Conservation (phyloP, 2,329 filamentous ascomycete genomes). For the Colletotrichum godetiae region DNA sequence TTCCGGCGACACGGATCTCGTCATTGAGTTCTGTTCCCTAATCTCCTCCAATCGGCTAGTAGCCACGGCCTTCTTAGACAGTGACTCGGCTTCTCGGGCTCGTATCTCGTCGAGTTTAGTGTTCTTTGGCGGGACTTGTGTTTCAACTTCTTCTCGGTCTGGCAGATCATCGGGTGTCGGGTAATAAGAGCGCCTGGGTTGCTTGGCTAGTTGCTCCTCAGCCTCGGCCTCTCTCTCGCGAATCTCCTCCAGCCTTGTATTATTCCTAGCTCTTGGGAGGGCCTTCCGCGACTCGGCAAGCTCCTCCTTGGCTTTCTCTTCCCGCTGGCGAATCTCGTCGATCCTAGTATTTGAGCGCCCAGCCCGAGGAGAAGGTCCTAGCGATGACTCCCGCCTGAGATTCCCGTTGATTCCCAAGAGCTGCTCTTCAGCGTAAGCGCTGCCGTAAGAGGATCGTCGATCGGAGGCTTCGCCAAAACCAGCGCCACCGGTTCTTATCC, state of each 20-base stretch:
- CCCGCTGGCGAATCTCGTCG: conserved; percentile 60
- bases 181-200: conserved; percentile 9
- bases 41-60: conserved; percentile 64
- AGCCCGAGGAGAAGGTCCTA: neutral
- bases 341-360: conserved; percentile 55
- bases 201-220: conserved; percentile 29
- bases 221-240: conserved; percentile 53
- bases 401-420: conserved; percentile 34
- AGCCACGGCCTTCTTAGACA: conserved; percentile 60
- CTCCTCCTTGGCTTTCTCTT: conserved; percentile 46
- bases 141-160: conserved; percentile 45
- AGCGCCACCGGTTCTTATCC: conserved; percentile 53
- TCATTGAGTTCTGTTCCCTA: conserved; percentile 59
- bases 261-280: conserved; percentile 44
- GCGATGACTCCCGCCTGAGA: neutral
- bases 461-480: conserved; percentile 44
- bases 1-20: conserved; percentile 57
- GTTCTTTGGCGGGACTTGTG: conserved; percentile 43
- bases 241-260: conserved; percentile 57
- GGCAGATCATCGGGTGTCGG: conserved; percentile 50
- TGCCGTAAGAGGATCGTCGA: conserved; percentile 42
- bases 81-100: conserved; percentile 54
- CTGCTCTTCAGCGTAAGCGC: conserved; percentile 30
- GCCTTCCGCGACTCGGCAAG: conserved; percentile 11
- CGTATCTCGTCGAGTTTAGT: conserved; percentile 63